A percentile compares a stretch with the other conserved stretches of the same genome.
phyloP scores from a whole-genome alignment of 306 rosid species.

The Macrotyloma uniflorum region DNA sequence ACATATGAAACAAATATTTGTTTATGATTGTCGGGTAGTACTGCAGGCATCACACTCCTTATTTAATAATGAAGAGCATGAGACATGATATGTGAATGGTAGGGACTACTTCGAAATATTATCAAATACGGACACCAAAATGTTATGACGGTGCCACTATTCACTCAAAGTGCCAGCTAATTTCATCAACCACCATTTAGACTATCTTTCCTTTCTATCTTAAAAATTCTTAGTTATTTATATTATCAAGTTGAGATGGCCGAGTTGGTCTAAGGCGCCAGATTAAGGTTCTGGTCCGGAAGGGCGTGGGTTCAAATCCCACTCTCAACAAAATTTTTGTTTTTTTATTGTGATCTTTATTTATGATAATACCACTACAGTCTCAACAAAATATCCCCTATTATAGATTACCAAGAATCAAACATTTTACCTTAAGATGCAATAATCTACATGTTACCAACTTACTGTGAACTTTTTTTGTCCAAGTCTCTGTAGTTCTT shows the following conservation, averaged over 20 bases:
- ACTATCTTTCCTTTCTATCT: too few relatives aligned
- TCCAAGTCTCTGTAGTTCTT: background rate
- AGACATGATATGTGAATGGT: constrained; percentile 28
- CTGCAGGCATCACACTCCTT: background rate
- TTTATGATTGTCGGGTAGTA: constrained; percentile 26
- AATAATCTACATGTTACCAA: too few relatives aligned
- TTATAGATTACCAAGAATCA: too few relatives aligned
- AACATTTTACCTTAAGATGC: too few relatives aligned
- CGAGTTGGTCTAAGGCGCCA: constrained; percentile 63
- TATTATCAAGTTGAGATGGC: constrained; percentile 44
- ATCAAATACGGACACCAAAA: background rate
- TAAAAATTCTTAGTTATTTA: too few relatives aligned
- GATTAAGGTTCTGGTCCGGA: constrained; percentile 56
- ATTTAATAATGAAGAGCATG: background rate
- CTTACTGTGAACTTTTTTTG: too few relatives aligned
- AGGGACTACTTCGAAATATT: constrained; percentile 5
- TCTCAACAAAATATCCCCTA: too few relatives aligned
- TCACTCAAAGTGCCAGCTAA: background rate
- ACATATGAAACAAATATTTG: constrained; percentile 27
- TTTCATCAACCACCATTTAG: too few relatives aligned
- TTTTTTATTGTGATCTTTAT: too few relatives aligned
- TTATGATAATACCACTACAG: too few relatives aligned
- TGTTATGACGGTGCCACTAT: background rate
- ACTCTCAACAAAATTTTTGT: constrained; percentile 31
- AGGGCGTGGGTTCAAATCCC: constrained; percentile 66